Evolutionary conservation across 176 grass and related monocot species (phyloP), one percentile per base, ranked within the genome.

Genomic region (Raddia distichophylla): DNA sequence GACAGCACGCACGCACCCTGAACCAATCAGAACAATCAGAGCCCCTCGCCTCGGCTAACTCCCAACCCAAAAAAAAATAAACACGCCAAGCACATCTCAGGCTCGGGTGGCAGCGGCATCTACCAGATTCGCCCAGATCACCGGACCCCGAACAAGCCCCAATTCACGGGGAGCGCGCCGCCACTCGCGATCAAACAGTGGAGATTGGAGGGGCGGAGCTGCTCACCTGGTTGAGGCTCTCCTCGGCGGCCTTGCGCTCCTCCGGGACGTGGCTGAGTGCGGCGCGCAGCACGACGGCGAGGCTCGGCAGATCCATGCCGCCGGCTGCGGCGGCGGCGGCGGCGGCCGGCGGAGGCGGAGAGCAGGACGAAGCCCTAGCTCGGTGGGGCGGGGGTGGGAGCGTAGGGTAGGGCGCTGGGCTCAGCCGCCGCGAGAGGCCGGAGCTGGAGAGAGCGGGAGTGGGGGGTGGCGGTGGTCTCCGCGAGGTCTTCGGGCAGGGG

Each of bases 211-310:
- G 19, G 19, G 9, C 11, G 8, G 11, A 71, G 61, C 42, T n/a
- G 12, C 64, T 63, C 68, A 94, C 95, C 95, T 98, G 92, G 75
- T 93, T 85, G 55, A 98, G 92, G 79, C 86, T 95, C 79, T 95
- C 84, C 87, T 98, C 92, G 0, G 92, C 95, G 52, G 95, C 88
- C 82, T 95, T 95, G 43, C 95, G 72, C 88, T 95, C 92, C 69
- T 98, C 90, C 2, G 90, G 95, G 44, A 91, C 64, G 74, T 89
- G 88, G 84, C 95, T 98, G 33, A 98, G 95, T 20, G 92, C 92
- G 6, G 90, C 90, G 18, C 92, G 90, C 69, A 98, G 86, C 59
- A 98, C 95, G 20, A 91, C 62, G 54, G 92, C 84, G 52, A 98
- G 88, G 87, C 82, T 88, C 7, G 73, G 81, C 77, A 98, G 90